Evolutionary conservation across 306 rosid genomes (phyloP), one percentile per base, ranked within the genome.

Genomic region (Vigna hirtella): DNA sequence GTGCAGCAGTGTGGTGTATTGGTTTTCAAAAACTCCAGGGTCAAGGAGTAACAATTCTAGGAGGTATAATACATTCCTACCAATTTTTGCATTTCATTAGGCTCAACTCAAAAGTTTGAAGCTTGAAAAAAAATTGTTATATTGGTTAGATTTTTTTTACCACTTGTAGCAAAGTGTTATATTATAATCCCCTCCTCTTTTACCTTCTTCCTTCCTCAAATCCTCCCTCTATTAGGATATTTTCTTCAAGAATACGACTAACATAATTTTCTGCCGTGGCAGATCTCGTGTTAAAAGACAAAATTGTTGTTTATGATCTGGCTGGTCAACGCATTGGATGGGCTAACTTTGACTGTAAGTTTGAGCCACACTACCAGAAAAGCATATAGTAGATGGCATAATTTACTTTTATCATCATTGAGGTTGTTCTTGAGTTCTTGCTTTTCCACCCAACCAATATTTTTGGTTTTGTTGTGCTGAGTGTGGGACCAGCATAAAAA

Each of bases 331-430:
- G 93, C 70, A 88, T 96, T 55, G 99, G 99, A 80, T 96, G 99
- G 99, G 87, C 91, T 45, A 85, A 88, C 90, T 96, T 90, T 72
- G 94, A 96, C 88, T 96, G 99, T 96, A 87, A 96, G 99, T 90
- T 84, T 84, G 77, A 74, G 70, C 10, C 20, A 57, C 77, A 73
- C 73, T 82, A n/a, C 62, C 26, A 16, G 43, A 77, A 71, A 51
- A 16, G 10, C 74, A 70, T 55, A 56, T 59, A 8, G 38, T 48
- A 13, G 8, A 75, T 61, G 52, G 14, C 81, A 59, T 63, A 28
- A 32, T 66, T 66, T 66, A 1, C 17, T 13, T 66, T 82, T 53
- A 66, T 64, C 47, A 63, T 5, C 34, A 26, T 26, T 26, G 53
- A 76, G 55, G 51, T 71, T 51, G 34, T 30, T 30, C 63, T 13